These are phyloP conservation scores for Aspergillus caelatus DNA, from an alignment of 2,329 filamentous ascomycete genomes.

Conservation along the genomic window DNA sequence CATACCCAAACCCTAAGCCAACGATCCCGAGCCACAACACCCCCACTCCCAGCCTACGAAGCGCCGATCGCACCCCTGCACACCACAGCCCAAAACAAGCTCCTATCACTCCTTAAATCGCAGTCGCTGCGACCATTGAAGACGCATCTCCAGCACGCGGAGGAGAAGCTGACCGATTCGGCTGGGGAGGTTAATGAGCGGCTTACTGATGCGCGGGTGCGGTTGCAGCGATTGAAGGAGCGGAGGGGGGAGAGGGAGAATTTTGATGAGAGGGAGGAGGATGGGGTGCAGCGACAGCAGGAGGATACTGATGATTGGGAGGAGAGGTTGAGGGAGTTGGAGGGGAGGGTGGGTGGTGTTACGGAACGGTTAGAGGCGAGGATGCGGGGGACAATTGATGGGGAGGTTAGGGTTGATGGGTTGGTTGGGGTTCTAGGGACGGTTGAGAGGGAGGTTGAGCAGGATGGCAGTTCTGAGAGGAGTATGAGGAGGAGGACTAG, in stretches of 20 bases:
- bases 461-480: constrained; percentile 23
- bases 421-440: constrained; percentile 49
- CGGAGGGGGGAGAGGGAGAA: constrained; percentile 24
- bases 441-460: constrained; percentile 43
- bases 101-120: constrained; percentile 49
- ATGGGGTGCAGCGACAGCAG: constrained; percentile 23
- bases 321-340: constrained; percentile 45
- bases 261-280: constrained; percentile 25
- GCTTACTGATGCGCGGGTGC: constrained; percentile 42
- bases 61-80: constrained; percentile 57
- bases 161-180: constrained; percentile 49
- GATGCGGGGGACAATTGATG: constrained; percentile 62
- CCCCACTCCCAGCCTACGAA: constrained; percentile 55
- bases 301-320: constrained; percentile 35
- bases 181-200: constrained; percentile 61
- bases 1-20: neutral
- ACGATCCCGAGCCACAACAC: neutral
- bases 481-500: constrained; percentile 35
- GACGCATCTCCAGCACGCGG: constrained; percentile 51
- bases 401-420: constrained; percentile 49
- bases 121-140: constrained; percentile 50
- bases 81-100: constrained; percentile 45
- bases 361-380: constrained; percentile 60
- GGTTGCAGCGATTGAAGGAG: constrained; percentile 42
- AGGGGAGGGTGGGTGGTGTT: constrained; percentile 52